These are phyloP conservation scores for Chaetoceros tenuissimus DNA, from an alignment of 108 stramenopile genomes.

Conservation along the genomic window DNA sequence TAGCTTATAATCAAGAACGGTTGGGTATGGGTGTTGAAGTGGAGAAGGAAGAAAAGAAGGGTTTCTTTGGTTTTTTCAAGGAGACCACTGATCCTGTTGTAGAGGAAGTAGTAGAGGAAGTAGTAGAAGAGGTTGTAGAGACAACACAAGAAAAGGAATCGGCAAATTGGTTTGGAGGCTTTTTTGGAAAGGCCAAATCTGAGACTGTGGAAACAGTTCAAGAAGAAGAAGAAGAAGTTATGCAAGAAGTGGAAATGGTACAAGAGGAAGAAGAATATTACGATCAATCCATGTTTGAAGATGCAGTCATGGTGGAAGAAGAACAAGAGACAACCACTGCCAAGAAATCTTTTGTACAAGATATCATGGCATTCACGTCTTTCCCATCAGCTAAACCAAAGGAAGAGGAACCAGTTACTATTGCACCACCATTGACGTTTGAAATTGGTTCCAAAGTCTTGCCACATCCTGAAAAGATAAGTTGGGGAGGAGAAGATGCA, in stretches of 20 bases:
- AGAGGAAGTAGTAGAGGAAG: constrained; percentile 1
- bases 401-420: constrained; percentile 9
- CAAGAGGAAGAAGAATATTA: constrained; percentile 8
- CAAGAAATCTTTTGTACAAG: constrained; percentile 4
- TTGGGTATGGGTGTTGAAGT: not conserved
- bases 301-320: not conserved
- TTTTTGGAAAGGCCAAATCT: not conserved
- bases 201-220: constrained; percentile 3
- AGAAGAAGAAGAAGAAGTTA: constrained; percentile 9
- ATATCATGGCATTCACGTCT: constrained; percentile 36
- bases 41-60: constrained; percentile 8
- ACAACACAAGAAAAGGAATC: not conserved
- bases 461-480: constrained; percentile 72
- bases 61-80: constrained; percentile 15
- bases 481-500: constrained; percentile 87
- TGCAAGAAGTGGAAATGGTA: constrained; percentile 7
- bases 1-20: not conserved
- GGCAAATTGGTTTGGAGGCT: not conserved
- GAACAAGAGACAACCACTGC: not conserved
- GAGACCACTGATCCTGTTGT: not conserved
- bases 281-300: not conserved
- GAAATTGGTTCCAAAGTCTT: constrained; percentile 55
- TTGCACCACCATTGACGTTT: constrained; percentile 8
- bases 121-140: not conserved
- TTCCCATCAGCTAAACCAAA: constrained; percentile 9